phyloP scores from a whole-genome alignment of 257 asterid species.

The Solanum chilense region DNA sequence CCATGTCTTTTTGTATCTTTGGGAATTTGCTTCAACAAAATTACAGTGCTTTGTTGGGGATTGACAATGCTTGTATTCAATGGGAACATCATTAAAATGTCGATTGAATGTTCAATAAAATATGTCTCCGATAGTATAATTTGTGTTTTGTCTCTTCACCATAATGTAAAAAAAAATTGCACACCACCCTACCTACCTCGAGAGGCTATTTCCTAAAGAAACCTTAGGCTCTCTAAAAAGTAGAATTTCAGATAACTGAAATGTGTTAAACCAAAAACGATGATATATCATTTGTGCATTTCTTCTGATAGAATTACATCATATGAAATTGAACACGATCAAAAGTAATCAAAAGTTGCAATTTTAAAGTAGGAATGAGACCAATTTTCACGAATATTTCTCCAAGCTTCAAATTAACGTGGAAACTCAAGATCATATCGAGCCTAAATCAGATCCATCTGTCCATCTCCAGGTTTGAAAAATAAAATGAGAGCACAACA shows the following conservation, averaged over 20 bases:
- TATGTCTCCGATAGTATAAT: too few relatives aligned
- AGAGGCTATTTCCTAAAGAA: neutral
- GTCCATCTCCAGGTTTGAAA: neutral
- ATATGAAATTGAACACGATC: neutral
- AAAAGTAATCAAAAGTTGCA: neutral
- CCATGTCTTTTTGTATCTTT: neutral
- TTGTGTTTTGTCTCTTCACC: neutral
- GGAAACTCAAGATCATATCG: neutral
- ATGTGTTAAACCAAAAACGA: neutral
- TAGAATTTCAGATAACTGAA: neutral
- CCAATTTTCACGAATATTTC: neutral
- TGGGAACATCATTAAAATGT: too few relatives aligned
- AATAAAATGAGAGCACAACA: neutral
- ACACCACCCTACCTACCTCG: too few relatives aligned
- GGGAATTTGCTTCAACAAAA: neutral
- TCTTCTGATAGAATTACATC: neutral
- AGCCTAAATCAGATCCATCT: neutral
- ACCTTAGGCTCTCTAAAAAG: neutral
- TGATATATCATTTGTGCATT: neutral
- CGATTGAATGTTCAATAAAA: neutral
- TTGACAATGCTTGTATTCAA: neutral
- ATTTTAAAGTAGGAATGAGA: too few relatives aligned
- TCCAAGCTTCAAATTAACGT: neutral
- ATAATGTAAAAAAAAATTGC: too few relatives aligned
- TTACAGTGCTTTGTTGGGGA: neutral